Percentiles rank a stretch among this genome's conserved stretches.
Evolutionary conservation across 2,329 filamentous ascomycete genomes (phyloP).

Genomic region (Paecilomyces sp.): DNA sequence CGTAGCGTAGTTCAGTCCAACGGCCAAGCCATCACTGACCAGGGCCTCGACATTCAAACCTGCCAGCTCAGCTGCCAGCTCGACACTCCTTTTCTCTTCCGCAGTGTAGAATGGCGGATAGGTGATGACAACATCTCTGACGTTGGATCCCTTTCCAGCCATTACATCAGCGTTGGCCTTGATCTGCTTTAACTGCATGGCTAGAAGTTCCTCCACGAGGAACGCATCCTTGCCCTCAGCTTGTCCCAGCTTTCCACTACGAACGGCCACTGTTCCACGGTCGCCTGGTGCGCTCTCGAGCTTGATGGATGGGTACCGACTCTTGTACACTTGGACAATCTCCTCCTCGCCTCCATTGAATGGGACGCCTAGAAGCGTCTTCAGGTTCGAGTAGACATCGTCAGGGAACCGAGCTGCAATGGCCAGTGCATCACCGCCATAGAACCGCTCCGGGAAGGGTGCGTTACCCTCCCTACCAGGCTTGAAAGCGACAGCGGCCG

Average conservation of each 20-base stretch:
- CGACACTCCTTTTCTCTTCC: slow-evolving; percentile 81
- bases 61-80: slow-evolving; percentile 77
- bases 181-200: slow-evolving; percentile 92
- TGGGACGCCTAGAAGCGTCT: slow-evolving; percentile 74
- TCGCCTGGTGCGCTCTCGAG: slow-evolving; percentile 46
- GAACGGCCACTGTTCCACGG: slow-evolving; percentile 71
- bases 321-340: slow-evolving; percentile 61
- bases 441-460: slow-evolving; percentile 77
- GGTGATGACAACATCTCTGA: slow-evolving; percentile 81
- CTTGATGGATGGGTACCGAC: slow-evolving; percentile 70
- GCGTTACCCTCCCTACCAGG: slow-evolving; percentile 61
- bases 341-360: slow-evolving; percentile 33
- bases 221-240: slow-evolving; percentile 58
- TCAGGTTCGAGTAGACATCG: slow-evolving; percentile 93
- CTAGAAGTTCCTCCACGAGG: slow-evolving; percentile 84
- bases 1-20: slow-evolving; percentile 92
- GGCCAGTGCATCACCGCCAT: slow-evolving; percentile 85
- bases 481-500: slow-evolving; percentile 87
- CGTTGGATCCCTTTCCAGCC: slow-evolving; percentile 65
- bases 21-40: slow-evolving; percentile 82
- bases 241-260: slow-evolving; percentile 61
- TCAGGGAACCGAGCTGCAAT: slow-evolving; percentile 80
- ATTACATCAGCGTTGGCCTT: slow-evolving; percentile 79
- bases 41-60: slow-evolving; percentile 79
- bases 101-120: slow-evolving; percentile 83